Conservation (phyloP, 2,329 filamentous ascomycete genomes). For the Aaosphaeria pasadenensis region DNA sequence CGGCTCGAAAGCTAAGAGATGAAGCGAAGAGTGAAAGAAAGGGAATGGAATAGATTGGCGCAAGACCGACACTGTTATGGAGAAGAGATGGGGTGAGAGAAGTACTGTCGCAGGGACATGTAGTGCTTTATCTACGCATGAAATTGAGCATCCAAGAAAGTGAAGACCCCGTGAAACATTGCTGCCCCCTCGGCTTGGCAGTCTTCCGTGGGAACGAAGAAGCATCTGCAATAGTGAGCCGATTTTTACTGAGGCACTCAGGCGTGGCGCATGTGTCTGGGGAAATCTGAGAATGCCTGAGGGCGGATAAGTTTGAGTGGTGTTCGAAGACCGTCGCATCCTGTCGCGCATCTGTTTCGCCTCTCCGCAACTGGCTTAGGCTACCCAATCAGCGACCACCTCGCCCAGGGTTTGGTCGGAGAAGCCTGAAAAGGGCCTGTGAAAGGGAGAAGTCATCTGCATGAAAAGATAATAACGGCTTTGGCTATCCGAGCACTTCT, state of each 20-base stretch:
- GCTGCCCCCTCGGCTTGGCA: constrained; percentile 31
- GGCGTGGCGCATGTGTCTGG: constrained; percentile 14
- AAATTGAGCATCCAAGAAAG: constrained; percentile 30
- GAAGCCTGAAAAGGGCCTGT: too few species aligned
- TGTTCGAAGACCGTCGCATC: constrained; percentile 30
- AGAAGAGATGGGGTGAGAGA: constrained; percentile 24
- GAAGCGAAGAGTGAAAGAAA: constrained; percentile 25
- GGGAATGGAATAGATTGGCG: constrained; percentile 32
- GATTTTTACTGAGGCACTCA: constrained; percentile 23
- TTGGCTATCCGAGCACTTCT: too few species aligned
- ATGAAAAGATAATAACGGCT: too few species aligned
- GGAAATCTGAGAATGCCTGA: constrained; percentile 14
- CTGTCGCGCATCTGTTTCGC: constrained; percentile 38
- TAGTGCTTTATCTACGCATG: constrained; percentile 39
- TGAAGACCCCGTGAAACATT: constrained; percentile 36
- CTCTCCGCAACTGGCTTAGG: constrained; percentile 19
- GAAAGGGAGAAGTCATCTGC: too few species aligned
- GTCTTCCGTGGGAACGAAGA: constrained; percentile 21
- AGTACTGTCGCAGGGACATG: constrained; percentile 24
- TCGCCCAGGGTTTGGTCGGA: background rate
- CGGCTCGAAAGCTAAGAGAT: constrained; percentile 35
- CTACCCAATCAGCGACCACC: constrained; percentile 14
- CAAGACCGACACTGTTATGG: constrained; percentile 30
- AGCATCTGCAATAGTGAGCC: constrained; percentile 24
- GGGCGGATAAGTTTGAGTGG: constrained; percentile 29